Evolutionary conservation across 139 green algal species (phyloP).

Genomic region (Chlamydomonas schloesseri): DNA sequence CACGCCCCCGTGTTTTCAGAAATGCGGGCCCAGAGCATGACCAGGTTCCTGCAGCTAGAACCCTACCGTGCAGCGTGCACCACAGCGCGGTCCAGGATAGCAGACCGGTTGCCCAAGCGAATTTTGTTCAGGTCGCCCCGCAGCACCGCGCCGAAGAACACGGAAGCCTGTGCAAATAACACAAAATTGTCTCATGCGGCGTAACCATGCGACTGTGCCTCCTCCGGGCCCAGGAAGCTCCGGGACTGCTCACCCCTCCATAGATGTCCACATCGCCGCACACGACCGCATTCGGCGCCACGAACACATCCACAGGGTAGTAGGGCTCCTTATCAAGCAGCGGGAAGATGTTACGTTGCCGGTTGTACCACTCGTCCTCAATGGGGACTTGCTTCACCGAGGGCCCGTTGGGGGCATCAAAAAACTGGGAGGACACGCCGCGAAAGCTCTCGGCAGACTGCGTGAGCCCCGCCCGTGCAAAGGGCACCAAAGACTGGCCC

Average conservation of each 20-base stretch:
- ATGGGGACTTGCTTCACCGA: slow-evolving; percentile 63
- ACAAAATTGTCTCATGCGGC: no score
- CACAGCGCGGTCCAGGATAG: slow-evolving; percentile 85
- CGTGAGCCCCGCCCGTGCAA: no score
- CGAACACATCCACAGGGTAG: slow-evolving; percentile 74
- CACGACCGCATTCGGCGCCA: slow-evolving; percentile 89
- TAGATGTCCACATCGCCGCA: slow-evolving; percentile 90
- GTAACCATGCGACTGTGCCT: not conserved
- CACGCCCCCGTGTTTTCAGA: not conserved
- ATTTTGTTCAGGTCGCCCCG: slow-evolving; percentile 92
- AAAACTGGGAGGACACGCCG: slow-evolving; percentile 27
- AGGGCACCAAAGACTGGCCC: no score
- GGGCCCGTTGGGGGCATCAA: slow-evolving; percentile 53
- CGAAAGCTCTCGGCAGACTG: no score
- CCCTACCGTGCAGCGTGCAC: slow-evolving; percentile 89
- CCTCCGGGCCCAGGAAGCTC: not conserved
- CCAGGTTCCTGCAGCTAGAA: not conserved
- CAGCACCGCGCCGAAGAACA: slow-evolving; percentile 90
- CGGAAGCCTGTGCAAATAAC: slow-evolving; percentile 65
- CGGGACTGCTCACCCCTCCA: slow-evolving; percentile 68
- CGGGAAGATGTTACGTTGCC: slow-evolving; percentile 81
- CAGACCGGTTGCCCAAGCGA: slow-evolving; percentile 74
- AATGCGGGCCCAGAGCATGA: not conserved
- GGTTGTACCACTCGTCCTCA: slow-evolving; percentile 75
- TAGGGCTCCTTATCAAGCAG: slow-evolving; percentile 81